Base-by-base conservation (phyloP, 192 early-diverging fungal species). In the Hyaloraphidium curvatum region DNA sequence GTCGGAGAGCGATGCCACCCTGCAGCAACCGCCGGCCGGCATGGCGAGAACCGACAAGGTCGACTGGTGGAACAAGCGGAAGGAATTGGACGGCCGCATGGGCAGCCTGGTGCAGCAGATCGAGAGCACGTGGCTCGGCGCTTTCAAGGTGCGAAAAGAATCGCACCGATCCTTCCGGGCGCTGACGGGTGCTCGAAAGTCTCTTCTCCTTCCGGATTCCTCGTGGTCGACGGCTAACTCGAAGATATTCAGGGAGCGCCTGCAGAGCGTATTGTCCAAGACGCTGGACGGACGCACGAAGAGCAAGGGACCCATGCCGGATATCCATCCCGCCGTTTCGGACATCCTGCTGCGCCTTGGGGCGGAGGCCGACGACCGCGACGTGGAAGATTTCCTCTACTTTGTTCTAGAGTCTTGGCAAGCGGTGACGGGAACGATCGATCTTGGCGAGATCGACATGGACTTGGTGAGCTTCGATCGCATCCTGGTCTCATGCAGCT, bases 51-150 rank as follows among this genome's bases (percentile, higher is more conserved):
- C 72, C 3, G 80, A 89, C 31, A 86, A 86, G 51, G 60, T 67
- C 5, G 53, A 66, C 22, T 98, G 94, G 94, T 94, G 89, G 89
- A 72, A 67, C 35, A 63, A 57, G 3, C 69, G 94, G 21, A 66
- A 74, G n/a, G 52, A 54, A 22, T 57, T 96, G 16, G 89, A 98
- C 62, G 57, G 59, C 1, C 71, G 73, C 23, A 53, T 98, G 31
- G 69, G 77, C 39, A 54, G 52, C 2, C 52, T 91, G 29, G 57
- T 96, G 22, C 56, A 33, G 0, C 59, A 58, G 14, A 76, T 98
- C 13, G 86, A 98, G 55, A 57, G 64, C 28, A 66, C 66, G 16
- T 95, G 94, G 91, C 67, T 98, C 2, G 82, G 89, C 14, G 88
- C 82, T 3, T 86, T 94, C 59, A 78, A 79, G 67, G 83, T 78